A percentile compares a stretch with the other conserved stretches of the same genome.
Evolutionary conservation across 2,329 filamentous ascomycete species (phyloP).

Genomic region (Metarhizium anisopliae): DNA sequence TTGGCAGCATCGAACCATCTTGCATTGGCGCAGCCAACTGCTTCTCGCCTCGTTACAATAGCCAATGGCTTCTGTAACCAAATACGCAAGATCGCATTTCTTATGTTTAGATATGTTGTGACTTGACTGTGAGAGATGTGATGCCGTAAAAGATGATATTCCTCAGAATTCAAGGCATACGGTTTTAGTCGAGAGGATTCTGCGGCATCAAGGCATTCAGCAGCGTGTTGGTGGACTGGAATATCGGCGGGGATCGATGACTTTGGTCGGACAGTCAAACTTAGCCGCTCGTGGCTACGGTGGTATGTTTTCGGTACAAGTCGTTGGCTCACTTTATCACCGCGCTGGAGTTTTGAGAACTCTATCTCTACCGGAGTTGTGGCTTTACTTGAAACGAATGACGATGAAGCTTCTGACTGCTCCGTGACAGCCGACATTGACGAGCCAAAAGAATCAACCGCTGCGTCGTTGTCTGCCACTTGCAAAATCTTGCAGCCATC

Average conservation of each 20-base stretch:
- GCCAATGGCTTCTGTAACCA: slow-evolving; percentile 85
- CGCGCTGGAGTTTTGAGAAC: slow-evolving; percentile 13
- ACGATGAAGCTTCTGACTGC: slow-evolving; percentile 42
- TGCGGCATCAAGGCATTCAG: slow-evolving; percentile 82
- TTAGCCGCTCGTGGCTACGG: slow-evolving; percentile 25
- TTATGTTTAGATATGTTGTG: slow-evolving; percentile 90
- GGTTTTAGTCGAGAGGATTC: slow-evolving; percentile 85
- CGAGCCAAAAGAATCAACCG: slow-evolving; percentile 38
- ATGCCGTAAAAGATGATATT: slow-evolving; percentile 71
- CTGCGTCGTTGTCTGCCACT: slow-evolving; percentile 10
- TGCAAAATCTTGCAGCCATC: slow-evolving; percentile 11
- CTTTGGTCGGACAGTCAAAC: slow-evolving; percentile 58
- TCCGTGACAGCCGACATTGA: slow-evolving; percentile 46
- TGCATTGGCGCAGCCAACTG: slow-evolving; percentile 79
- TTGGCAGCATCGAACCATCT: slow-evolving; percentile 86
- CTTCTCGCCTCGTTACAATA: slow-evolving; percentile 73
- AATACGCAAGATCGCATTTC: slow-evolving; percentile 84
- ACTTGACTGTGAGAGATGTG: slow-evolving; percentile 84
- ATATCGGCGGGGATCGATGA: slow-evolving; percentile 77
- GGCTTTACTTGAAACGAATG: slow-evolving; percentile 53
- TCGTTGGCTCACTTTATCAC: slow-evolving; percentile 9
- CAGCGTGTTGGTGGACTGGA: slow-evolving; percentile 69
- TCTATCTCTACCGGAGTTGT: slow-evolving; percentile 48
- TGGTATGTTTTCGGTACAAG: slow-evolving; percentile 17
- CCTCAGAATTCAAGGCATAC: slow-evolving; percentile 75